Evolutionary conservation across 1,284 basidiomycete genomes (phyloP).

Genomic region (Papiliotrema nemorosa): DNA sequence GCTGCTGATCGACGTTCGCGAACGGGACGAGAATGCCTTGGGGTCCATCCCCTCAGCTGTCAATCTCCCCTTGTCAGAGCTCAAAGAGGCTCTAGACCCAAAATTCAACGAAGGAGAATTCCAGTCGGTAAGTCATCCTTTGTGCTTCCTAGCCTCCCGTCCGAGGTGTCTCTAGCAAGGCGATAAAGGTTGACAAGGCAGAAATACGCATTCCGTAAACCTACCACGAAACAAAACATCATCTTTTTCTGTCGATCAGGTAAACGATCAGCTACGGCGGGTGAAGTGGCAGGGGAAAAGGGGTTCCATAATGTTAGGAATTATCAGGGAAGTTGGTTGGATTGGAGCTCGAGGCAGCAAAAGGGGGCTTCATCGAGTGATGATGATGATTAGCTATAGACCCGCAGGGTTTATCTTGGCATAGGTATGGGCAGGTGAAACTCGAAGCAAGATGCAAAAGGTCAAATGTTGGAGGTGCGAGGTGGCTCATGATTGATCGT

Average conservation of each 20-base stretch:
- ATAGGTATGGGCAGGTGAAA: too few relatives aligned
- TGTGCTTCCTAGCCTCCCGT: neutral
- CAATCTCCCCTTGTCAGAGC: constrained; percentile 80
- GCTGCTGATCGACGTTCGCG: constrained; percentile 89
- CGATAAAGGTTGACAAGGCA: constrained; percentile 5
- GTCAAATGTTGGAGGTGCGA: too few relatives aligned
- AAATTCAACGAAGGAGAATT: constrained; percentile 60
- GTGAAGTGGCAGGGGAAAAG: constrained; percentile 76
- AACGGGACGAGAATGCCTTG: constrained; percentile 86
- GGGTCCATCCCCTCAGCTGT: constrained; percentile 95
- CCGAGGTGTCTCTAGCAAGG: neutral
- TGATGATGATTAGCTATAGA: neutral
- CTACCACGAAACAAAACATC: constrained; percentile 68
- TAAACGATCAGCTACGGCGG: constrained; percentile 74
- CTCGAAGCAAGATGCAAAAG: too few relatives aligned
- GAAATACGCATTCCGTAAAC: constrained; percentile 81
- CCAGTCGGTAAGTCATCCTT: constrained; percentile 49
- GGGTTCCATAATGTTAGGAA: constrained; percentile 84
- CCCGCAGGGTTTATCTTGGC: neutral
- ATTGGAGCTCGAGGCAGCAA: constrained; percentile 68
- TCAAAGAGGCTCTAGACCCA: constrained; percentile 64
- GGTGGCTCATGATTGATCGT: too few relatives aligned
- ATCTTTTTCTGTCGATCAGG: constrained; percentile 95
- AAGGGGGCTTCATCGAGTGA: constrained; percentile 21
- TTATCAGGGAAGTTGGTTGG: constrained; percentile 88